Evolutionary conservation across 208 protist genomes (phyloP), one percentile per base, ranked within the genome.

Genomic region (Trypanosoma grayi): DNA sequence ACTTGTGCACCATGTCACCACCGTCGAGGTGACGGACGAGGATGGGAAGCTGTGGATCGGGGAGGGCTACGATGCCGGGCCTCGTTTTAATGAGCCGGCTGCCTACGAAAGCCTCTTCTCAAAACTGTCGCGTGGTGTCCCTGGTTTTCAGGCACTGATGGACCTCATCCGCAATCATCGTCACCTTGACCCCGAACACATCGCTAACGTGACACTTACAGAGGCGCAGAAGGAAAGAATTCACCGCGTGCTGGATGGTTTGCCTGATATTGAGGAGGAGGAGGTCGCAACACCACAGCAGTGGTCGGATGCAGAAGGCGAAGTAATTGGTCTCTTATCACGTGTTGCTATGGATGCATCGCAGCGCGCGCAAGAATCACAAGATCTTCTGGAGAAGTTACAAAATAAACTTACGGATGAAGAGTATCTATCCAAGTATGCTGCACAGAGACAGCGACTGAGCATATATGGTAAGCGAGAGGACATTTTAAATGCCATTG

Each of bases 401-500:
- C 22, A 67, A 11, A 34, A 66, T 31, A 83, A 83, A 60, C 51
- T 92, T 39, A 83, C 73, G 5, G 77, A 60, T 52, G 59, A 75
- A 20, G 68, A 72, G 24, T 96, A 96, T 70, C 40, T 71, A 48
- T 66, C 75, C 22, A 79, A 77, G 28, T 96, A 82, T 55, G 87
- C 83, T 22, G n/a, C 39, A 4, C 58, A 79, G 41, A 87, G 90
- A 34, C 59, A 85, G 10, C 46, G 64, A 41, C 77, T 96, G 48
- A 84, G 77, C 60, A 96, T 96, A 60, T 54, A 75, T 22, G 67
- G 34, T 24, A 77, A 87, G 47, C 70, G 77, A 39, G 71, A 81
- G 13, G 76, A 82, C 31, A 96, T 97, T 63, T 63, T 96, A 18
- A 67, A 73, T n/a, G 45, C 74, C 1, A 63, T 98, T 14, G 61